Base-by-base conservation (phyloP, 768 basidiomycete genomes). In the Calocera viscosa region DNA sequence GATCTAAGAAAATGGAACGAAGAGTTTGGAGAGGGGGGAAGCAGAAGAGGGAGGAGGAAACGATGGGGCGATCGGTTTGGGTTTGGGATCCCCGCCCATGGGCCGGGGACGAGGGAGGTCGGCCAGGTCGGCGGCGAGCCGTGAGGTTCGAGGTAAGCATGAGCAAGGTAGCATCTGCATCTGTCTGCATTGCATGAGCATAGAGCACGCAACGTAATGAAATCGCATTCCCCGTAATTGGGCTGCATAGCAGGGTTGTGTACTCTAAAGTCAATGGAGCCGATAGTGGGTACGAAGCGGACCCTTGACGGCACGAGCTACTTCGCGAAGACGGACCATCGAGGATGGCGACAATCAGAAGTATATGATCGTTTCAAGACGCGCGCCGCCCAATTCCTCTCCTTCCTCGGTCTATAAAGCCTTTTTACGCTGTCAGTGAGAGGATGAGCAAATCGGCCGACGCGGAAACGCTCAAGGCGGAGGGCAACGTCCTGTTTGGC, bases 21-120 rank as follows among this genome's bases (percentile, higher is more conserved):
- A 60, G 90, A 94, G 74, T 94, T 93, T 75, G 94, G 94, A 28
- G 93, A 95, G 75, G 92, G 91, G 69, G 83, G 87, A 39, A 83
- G 82, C 65, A 86, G 81, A 72, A 83, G 83, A 39, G 75, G 75
- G 2, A 82, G 83, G 72, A 85, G 86, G 72, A 86, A 88, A 35
- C 93, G 94, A 84, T 94, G 94, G 28, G 91, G 88, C 72, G 91
- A 86, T 67, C 82, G 82, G 60, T 97, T 97, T 75, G 94, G 94
- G 22, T 96, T 95, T 75, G 71, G 72, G 2, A 28, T 60, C 3
- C 53, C 53, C 5, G 73, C 73, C n/a, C 67, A 67, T 16, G 65
- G 66, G 60, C 19, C 28, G 5, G 60, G 69, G 19, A 66, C 71
- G 49, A 47, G 67, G 64, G 68, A 72, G 24, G 41, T 53, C 26